Evolutionary conservation across 108 stramenopile genomes (phyloP), one percentile per base, ranked within the genome.

Genomic region (Seminavis robusta): DNA sequence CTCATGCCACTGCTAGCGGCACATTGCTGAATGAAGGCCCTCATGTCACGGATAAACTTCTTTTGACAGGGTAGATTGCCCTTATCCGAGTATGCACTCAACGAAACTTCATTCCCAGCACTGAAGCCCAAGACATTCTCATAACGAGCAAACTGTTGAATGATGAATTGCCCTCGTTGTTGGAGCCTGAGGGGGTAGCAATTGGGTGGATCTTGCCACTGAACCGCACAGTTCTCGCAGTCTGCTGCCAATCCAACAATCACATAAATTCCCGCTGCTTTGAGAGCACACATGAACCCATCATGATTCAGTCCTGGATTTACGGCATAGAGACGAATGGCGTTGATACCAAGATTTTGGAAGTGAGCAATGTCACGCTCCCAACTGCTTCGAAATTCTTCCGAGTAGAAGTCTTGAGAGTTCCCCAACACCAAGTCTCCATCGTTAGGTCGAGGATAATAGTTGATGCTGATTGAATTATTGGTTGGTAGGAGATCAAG

Each of bases 41-140:
- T 17, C 71, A 78, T 78, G 52, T 78, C 77, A 11, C 63, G 55
- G 0, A 78, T 4, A 32, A 73, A 73, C 39, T 78, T 78, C 38
- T 73, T 73, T 32, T 69, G 66, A 56, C 77, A 78, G 1, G 73
- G 48, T 15, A 54, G 59, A 52, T 70, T 73, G 15, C 28, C 43
- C 3, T 56, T 31, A 15, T 59, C 59, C 28, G 55, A 46, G 20
- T 41, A 41, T 3, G 53, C 52, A 54, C 52, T 56, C 31, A 64
- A 31, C 33, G 56, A 60, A 10, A 65, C 72, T 69, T 78, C 77
- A 36, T 78, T 73, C 3, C 71, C 72, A 25, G 72, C 72, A 32
- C 43, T 51, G 52, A 78, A 78, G 38, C 52, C 67, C 33, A 78
- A 20, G 0, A 55, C 26, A 52, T 78, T 78, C n/a, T 21, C 28